Evolutionary conservation across 73 alveolate species (phyloP), one percentile per base, ranked within the genome.

Genomic region (Blepharisma stoltei): DNA sequence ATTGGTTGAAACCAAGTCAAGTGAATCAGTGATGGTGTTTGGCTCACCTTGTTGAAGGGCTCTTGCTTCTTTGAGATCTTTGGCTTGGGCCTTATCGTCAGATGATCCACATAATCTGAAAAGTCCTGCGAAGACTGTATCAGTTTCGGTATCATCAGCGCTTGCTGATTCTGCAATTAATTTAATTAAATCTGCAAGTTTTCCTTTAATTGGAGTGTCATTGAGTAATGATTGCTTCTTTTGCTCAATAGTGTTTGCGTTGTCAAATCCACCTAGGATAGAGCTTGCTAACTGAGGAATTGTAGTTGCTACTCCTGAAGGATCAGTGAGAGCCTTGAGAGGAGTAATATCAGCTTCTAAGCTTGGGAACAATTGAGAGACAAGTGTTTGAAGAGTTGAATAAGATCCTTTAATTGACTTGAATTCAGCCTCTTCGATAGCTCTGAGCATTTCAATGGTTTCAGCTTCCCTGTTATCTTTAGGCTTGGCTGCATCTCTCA

Each of bases 51-150:
- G 46, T 3, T 8, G 18, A 18, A 18, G 49, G 23, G n/a, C 14
- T 9, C 73, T n/a, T 14, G 38, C 23, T 60, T 60, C 73, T 25
- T 38, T 14, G 14, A 60, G 73, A 14, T 60, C 23, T 60, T 60
- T 60, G 49, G 48, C 45, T 14, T 18, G 38, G 5, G 14, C 18
- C 14, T 18, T 8, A 38, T 60, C 73, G 11, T 60, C 73, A 60
- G 48, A 8, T 60, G 73, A 60, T 14, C 73, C 73, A 5, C 73
- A 60, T 2, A 60, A 47, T 60, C 73, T 14, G 73, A 60, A 60
- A 60, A 60, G 73, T 9, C 73, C 73, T 20, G 73, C 14, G 5
- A 60, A 60, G 38, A 60, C 73, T 3, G 23, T 1, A 2, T 60
- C 73, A 25, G 73, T 60, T 38, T 60, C 73, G 2, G 73, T 14